A percentile compares a stretch with the other conserved stretches of the same genome.
phyloP scores from a whole-genome alignment of 768 basidiomycete species.

The Trametes punicea region DNA sequence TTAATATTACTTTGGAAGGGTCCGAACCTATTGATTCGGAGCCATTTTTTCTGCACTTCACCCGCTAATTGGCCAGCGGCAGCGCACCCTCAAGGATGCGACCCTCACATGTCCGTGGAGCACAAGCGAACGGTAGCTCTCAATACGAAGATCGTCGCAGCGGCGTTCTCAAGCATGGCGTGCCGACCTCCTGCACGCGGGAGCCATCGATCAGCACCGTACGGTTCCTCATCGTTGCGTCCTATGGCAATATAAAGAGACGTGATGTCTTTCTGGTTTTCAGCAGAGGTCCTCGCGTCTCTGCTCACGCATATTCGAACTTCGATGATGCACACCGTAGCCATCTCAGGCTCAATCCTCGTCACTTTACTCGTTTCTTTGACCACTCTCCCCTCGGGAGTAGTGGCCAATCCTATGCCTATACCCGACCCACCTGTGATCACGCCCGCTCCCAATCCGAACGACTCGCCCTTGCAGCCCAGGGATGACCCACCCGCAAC shows the following conservation, averaged over 20 bases:
- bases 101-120: background rate
- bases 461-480: background rate
- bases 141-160: background rate
- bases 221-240: background rate
- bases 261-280: background rate
- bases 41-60: background rate
- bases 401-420: background rate
- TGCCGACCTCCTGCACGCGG: background rate
- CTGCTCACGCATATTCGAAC: background rate
- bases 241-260: background rate
- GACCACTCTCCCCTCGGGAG: background rate
- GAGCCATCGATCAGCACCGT: background rate
- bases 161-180: slow-evolving; percentile 2
- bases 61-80: background rate
- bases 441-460: background rate
- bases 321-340: background rate
- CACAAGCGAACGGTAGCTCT: background rate
- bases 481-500: background rate
- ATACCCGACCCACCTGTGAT: background rate
- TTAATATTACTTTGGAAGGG: background rate
- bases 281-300: background rate
- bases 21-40: background rate
- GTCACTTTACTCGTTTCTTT: background rate
- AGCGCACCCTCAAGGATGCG: background rate
- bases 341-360: too few relatives aligned